Conservation (phyloP, 345 rosid genomes). For the Lepidium sativum region DNA sequence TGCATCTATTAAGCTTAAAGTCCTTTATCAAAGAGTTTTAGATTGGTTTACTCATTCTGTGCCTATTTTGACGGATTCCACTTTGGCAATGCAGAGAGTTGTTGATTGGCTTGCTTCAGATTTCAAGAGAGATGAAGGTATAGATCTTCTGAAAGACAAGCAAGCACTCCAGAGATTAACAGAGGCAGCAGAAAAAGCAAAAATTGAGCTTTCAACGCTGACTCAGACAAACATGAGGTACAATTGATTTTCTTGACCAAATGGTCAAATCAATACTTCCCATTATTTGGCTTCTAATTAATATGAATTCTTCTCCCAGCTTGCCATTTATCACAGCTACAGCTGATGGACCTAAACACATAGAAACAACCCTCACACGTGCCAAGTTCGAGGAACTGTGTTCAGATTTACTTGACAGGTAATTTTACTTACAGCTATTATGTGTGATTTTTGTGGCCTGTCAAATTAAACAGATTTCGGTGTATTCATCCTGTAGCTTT, state of each 20-base stretch:
- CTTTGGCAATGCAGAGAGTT: conserved; percentile 49
- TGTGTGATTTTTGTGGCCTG: background rate
- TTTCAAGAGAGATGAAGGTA: conserved; percentile 89
- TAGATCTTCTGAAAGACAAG: conserved; percentile 91
- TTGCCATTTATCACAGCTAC: conserved; percentile 99
- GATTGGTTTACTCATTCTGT: background rate
- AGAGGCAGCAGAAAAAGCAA: conserved; percentile 94
- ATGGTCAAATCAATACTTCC: background rate
- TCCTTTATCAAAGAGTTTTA: background rate
- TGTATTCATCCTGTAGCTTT: background rate
- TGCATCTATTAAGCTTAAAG: background rate
- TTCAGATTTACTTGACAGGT: conserved; percentile 90
- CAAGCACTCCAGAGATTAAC: conserved; percentile 96
- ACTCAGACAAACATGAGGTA: conserved; percentile 89
- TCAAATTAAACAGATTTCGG: background rate
- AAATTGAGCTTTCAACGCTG: conserved; percentile 91
- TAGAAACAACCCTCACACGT: conserved; percentile 85
- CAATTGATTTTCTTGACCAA: background rate
- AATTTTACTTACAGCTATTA: background rate
- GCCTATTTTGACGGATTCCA: background rate
- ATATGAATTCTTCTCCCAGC: conserved; percentile 28
- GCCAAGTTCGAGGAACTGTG: conserved; percentile 92
- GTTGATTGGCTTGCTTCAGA: conserved; percentile 86
- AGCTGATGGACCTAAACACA: conserved; percentile 97
- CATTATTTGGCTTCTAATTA: background rate